These are phyloP conservation scores for Cornus florida DNA, from an alignment of 148 eudicot species.

Conservation along the genomic window DNA sequence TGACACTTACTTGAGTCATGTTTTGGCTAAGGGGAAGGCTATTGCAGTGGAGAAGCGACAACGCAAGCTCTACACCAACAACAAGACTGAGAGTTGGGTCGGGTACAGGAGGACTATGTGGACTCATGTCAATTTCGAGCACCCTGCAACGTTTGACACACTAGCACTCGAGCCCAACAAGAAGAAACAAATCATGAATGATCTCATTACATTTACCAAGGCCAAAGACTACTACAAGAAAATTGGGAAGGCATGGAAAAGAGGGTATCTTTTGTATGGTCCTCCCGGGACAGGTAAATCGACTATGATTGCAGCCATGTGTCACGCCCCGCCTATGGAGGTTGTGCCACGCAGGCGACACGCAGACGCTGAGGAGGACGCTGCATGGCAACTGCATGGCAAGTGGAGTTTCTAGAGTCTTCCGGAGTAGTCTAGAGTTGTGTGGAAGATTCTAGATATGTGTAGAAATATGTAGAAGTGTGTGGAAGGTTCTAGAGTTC, in stretches of 20 bases:
- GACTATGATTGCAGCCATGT: slow-evolving; percentile 38
- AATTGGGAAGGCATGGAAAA: slow-evolving; percentile 24
- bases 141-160: slow-evolving; percentile 26
- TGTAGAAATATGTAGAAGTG: no score
- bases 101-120: slow-evolving; percentile 8
- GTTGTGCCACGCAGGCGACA: no score
- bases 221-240: slow-evolving; percentile 11
- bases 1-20: slow-evolving; percentile 14
- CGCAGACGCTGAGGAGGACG: no score
- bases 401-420: no score
- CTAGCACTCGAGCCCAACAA: no score
- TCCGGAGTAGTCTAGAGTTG: no score
- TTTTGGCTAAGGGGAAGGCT: slow-evolving; percentile 18
- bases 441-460: no score
- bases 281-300: slow-evolving; percentile 40
- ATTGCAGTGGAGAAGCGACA: slow-evolving; percentile 9
- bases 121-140: slow-evolving; percentile 23
- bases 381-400: no score
- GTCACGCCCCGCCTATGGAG: no score
- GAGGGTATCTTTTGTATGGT: slow-evolving; percentile 19
- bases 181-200: slow-evolving; percentile 18
- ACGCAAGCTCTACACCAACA: slow-evolving; percentile 19
- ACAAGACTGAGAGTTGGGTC: neutral
- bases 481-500: no score
- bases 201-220: slow-evolving; percentile 15